Evolutionary conservation across 495 filamentous ascomycete genomes (phyloP), one percentile per base, ranked within the genome.

Genomic region (Penicillium antarcticum): DNA sequence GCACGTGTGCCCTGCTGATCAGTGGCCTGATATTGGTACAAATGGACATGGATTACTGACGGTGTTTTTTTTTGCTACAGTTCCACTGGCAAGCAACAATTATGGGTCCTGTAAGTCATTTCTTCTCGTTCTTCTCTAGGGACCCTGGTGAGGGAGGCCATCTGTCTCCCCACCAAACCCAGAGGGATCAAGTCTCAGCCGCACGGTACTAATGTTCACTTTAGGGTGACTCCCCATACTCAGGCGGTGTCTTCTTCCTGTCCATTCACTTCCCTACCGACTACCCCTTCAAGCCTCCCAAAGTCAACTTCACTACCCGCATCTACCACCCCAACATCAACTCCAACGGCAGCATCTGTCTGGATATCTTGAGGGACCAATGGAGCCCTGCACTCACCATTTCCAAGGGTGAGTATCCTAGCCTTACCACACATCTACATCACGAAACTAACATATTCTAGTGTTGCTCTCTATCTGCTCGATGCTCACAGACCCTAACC

Each of bases 241-340:
- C 90, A 14, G 88, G 91, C 63, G 94, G 94, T 60, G 92, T 98
- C 57, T 98, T 98, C 83, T 98, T 98, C 84, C 80, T 98, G 45
- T 83, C 86, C 51, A 98, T 98, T 64, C 89, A 96, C 77, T 98
- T 98, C 82, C 94, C 94, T 56, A 98, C 94, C 78, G 94, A 98
- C 80, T 98, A 98, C 74, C 94, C 94, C 4, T 98, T 98, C 84
- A 98, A 98, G 84, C 95, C 94, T 35, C 94, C 94, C 47, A 98
- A 98, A 83, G 94, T 98, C 75, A 97, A 97, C 86, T 98, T 98
- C 82, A 97, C 89, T 54, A 98, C 94, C 45, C 86, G 94, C 63
- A 97, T 98, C 80, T 97, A 98, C 70, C 94, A 98, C 79, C 94
- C 94, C 64, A 98, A 98, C 76, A 98, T 98, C 91, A 98, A 98